Evolutionary conservation across 768 basidiomycete genomes (phyloP).

Genomic region (Paxillus involutus): DNA sequence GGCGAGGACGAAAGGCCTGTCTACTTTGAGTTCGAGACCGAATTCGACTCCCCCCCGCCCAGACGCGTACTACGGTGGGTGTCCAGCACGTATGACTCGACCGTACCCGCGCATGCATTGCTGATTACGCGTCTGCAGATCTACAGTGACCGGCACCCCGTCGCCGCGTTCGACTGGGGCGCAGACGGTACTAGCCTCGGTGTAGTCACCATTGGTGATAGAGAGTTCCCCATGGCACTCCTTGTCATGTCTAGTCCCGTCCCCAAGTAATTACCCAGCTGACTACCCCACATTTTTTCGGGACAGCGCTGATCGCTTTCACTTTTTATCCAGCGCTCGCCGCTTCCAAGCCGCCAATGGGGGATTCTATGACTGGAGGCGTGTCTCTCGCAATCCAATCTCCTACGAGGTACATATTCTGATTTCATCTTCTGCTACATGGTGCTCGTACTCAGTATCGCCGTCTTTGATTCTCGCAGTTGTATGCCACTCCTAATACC

Average conservation of each 20-base stretch:
- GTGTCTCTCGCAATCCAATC: conserved; percentile 42
- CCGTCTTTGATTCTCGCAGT: conserved; percentile 29
- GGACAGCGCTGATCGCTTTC: conserved; percentile 9
- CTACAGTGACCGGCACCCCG: conserved; percentile 47
- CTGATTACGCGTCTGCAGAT: conserved; percentile 33
- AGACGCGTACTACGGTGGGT: conserved; percentile 29
- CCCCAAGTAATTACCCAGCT: conserved; percentile 42
- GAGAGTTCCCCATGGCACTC: conserved; percentile 60
- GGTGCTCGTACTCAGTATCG: not conserved
- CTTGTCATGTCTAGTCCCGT: conserved; percentile 55
- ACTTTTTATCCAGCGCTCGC: conserved; percentile 49
- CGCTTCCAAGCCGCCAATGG: conserved; percentile 58
- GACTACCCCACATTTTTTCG: conserved; percentile 3
- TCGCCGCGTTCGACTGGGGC: conserved; percentile 52
- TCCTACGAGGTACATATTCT: conserved; percentile 68
- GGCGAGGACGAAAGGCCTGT: conserved; percentile 59
- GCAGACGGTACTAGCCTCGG: conserved; percentile 33
- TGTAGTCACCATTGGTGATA: conserved; percentile 50
- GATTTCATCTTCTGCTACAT: not conserved
- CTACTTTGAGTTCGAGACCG: conserved; percentile 69
- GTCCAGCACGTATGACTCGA: conserved; percentile 26
- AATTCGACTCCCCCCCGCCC: conserved; percentile 20
- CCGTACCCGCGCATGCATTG: conserved; percentile 35
- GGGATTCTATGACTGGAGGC: conserved; percentile 66
- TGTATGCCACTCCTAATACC: conserved; percentile 47